A percentile compares a stretch with the other conserved stretches of the same genome.
Evolutionary conservation across 192 early-diverging fungal genomes (phyloP).

Genomic region (Mortierella claussenii): DNA sequence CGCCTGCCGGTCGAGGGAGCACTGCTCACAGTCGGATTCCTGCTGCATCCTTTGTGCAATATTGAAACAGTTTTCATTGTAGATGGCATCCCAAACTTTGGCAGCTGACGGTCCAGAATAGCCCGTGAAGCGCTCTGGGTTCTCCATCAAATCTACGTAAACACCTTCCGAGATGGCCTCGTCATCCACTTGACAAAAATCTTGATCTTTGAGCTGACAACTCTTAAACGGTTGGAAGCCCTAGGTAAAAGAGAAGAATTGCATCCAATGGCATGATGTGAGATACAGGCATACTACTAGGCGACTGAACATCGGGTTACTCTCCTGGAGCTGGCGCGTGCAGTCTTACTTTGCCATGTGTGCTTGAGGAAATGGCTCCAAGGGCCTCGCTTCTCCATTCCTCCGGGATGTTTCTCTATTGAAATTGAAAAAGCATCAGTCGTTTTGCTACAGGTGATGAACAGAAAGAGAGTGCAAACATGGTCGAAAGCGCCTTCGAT

Average conservation of each 20-base stretch:
- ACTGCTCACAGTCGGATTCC: constrained; percentile 54
- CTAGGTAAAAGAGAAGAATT: too few species aligned
- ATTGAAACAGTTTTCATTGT: constrained; percentile 96
- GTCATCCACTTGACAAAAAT: constrained; percentile 93
- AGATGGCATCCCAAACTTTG: constrained; percentile 93
- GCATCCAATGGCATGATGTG: too few species aligned
- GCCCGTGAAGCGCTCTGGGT: constrained; percentile 97
- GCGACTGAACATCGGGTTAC: constrained; percentile 11
- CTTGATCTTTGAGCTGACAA: constrained; percentile 75
- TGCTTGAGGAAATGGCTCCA: constrained; percentile 76
- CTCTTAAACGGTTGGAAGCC: constrained; percentile 65
- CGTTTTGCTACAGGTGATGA: too few species aligned
- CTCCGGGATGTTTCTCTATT: constrained; percentile 55
- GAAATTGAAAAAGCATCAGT: not conserved
- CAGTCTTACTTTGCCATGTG: constrained; percentile 59
- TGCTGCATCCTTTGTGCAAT: constrained; percentile 67
- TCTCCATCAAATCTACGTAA: constrained; percentile 88
- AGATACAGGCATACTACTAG: too few species aligned
- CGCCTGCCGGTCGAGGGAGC: constrained; percentile 54
- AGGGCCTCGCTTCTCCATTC: constrained; percentile 70
- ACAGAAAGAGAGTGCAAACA: constrained; percentile 1
- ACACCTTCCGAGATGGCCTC: constrained; percentile 75
- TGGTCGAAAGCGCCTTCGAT: too few species aligned
- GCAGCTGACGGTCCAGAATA: constrained; percentile 90
- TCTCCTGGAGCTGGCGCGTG: not conserved